Evolutionary conservation across 768 basidiomycete species (phyloP), one percentile per base, ranked within the genome.

Genomic region (Rhizopogon roseolus): DNA sequence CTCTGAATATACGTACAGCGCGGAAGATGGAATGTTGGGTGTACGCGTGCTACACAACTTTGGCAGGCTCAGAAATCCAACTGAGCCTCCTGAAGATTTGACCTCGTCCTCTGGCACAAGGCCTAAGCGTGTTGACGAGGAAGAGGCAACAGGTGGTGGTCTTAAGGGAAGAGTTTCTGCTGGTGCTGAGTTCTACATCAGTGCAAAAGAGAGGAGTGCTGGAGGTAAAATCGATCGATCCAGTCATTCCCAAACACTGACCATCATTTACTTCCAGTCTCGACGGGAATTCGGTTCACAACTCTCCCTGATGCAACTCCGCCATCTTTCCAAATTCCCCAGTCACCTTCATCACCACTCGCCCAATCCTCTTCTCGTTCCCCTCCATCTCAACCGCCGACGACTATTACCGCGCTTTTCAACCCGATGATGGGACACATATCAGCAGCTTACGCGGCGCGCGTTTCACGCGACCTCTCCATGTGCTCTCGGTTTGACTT

Each of bases 381-480:
- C 1, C 60, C 64, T 4, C 63, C 65, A 17, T 73, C 84, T 17
- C 92, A 93, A 65, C 93, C 96, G 0, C 93, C 96, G 1, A 97
- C 94, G 1, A 95, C 94, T 14, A 87, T 97, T 48, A 96, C 95
- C 4, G 90, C 94, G 5, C 79, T 96, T 27, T 93, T 95, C 69
- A 98, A 97, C 66, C 96, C 96, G 0, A 93, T 98, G 81, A 82
- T 98, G 54, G 96, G 96, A 1, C 94, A 98, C 65, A 77, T 98
- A 44, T 92, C 92, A 2, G 79, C 88, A 6, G 93, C 95, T 37
- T 98, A 98, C 66, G 87, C 93, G 0, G 92, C 95, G 2, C 88
- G 86, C 50, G 86, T 92, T 8, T 90, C 90, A 5, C 81, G 81
- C 11, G 90, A 96, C 66, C 81, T 98, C 40, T 84, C 92, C 0